Percentiles rank a stretch among this genome's conserved stretches.
Evolutionary conservation across 768 basidiomycete genomes (phyloP).

Genomic region (Cystoderma amianthinum): DNA sequence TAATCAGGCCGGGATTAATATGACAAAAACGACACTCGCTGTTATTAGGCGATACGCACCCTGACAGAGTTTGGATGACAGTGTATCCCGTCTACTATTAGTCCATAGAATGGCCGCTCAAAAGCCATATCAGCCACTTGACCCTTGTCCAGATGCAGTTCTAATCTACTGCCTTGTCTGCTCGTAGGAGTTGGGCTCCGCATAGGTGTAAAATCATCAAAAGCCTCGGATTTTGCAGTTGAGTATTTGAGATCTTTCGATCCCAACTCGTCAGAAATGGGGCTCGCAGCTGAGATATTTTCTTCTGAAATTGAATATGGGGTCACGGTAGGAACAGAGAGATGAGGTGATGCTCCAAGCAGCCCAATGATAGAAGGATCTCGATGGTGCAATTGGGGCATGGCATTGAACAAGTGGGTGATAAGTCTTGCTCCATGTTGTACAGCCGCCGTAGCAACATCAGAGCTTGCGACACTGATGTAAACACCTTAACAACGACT

Average conservation of each 20-base stretch:
- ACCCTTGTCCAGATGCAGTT: constrained; percentile 40
- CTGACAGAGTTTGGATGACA: constrained; percentile 87
- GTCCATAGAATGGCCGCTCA: constrained; percentile 73
- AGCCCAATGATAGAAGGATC: constrained; percentile 91
- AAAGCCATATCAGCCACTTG: constrained; percentile 47
- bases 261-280: constrained; percentile 2
- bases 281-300: constrained; percentile 5
- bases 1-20: constrained; percentile 25
- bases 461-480: constrained; percentile 64
- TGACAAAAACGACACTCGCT: no score
- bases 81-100: constrained; percentile 90
- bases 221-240: constrained; percentile 45
- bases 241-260: constrained; percentile 1
- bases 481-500: constrained; percentile 5
- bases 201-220: constrained; percentile 51
- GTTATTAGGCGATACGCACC: no score
- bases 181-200: background rate
- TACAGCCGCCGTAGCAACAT: constrained; percentile 66
- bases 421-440: constrained; percentile 74
- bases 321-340: constrained; percentile 34
- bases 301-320: constrained; percentile 10
- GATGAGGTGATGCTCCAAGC: constrained; percentile 67
- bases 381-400: constrained; percentile 85
- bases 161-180: constrained; percentile 17
- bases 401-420: constrained; percentile 91